Base-by-base conservation (phyloP, 768 basidiomycete species). In the Amanita fuliginea region DNA sequence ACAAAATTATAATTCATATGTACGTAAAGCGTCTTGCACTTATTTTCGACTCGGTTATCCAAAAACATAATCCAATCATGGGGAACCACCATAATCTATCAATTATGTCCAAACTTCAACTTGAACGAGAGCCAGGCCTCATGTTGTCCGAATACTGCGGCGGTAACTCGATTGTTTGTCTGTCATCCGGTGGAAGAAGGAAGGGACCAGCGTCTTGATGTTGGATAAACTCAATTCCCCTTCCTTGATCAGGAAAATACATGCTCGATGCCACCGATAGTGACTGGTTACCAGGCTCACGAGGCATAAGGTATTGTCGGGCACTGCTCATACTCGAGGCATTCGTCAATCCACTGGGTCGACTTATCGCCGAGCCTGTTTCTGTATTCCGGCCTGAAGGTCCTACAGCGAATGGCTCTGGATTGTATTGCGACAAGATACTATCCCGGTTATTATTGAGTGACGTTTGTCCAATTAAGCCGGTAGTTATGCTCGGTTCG, bases 151-250 rank as follows among this genome's bases (percentile, higher is more conserved):
- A 32, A 63, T 90, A 90, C 28, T 83, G 85, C 1, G 87, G 87
- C 13, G 87, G 87, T 44, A 90, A 71, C 63, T 90, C 87, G 41
- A 90, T 77, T 37, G 84, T 86, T 18, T 66, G 70, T 9, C 64
- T 65, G 1, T 63, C 66, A 13, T 57, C 63, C 40, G 47, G 54
- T 53, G 47, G 34, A 6, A 59, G 52, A 33, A 61, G 62, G 51
- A 72, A 72, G 6, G 77, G 74, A 1, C 87, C 87, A 0, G 84
- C 87, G 59, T 91, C 87, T 55, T 89, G 84, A 56, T 91, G 87
- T 64, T 90, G 88, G 39, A 90, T 75, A 57, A 87, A 76, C 58
- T 89, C 88, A 28, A 90, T 63, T 6, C 71, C 69, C 47, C 75
- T 28, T 26, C 37, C 8, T 21, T n/a, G 42, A 6, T 28, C 26